These are phyloP conservation scores for Trifolium dubium DNA, from an alignment of 306 rosid genomes.

Conservation along the genomic window DNA sequence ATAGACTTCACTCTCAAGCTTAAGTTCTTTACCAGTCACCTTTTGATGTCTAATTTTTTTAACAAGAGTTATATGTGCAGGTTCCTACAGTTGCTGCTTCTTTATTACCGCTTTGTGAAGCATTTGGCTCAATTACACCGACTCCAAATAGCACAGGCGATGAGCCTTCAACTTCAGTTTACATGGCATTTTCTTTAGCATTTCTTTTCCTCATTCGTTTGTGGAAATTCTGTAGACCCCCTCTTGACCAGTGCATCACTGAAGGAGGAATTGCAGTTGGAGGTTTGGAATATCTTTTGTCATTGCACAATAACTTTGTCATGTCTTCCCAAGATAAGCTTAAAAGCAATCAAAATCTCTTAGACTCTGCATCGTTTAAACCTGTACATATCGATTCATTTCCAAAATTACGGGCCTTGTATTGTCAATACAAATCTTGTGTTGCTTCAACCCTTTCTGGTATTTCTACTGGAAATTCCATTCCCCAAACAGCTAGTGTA, in stretches of 20 bases:
- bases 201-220: constrained; percentile 76
- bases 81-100: constrained; percentile 73
- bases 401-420: constrained; percentile 76
- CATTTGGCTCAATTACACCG: constrained; percentile 71
- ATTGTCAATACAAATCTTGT: constrained; percentile 71
- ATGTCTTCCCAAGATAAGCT: constrained; percentile 50
- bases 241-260: constrained; percentile 63
- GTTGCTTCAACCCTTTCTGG: constrained; percentile 66
- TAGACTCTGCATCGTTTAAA: constrained; percentile 47
- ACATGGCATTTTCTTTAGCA: constrained; percentile 77
- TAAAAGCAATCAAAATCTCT: constrained; percentile 43
- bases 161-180: constrained; percentile 53
- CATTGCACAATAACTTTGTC: constrained; percentile 56
- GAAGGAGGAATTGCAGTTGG: constrained; percentile 64
- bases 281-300: constrained; percentile 77
- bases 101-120: constrained; percentile 78
- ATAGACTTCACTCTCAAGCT: constrained; percentile 19
- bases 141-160: constrained; percentile 52
- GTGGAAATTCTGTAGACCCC: constrained; percentile 79
- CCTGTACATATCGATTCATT: constrained; percentile 65
- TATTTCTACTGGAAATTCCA: constrained; percentile 66
- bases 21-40: constrained; percentile 26
- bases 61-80: constrained; percentile 51
- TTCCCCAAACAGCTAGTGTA: constrained; percentile 64
- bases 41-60: constrained; percentile 38